phyloP scores from a whole-genome alignment of 2,329 filamentous ascomycete genomes.

The Periconia sp. region DNA sequence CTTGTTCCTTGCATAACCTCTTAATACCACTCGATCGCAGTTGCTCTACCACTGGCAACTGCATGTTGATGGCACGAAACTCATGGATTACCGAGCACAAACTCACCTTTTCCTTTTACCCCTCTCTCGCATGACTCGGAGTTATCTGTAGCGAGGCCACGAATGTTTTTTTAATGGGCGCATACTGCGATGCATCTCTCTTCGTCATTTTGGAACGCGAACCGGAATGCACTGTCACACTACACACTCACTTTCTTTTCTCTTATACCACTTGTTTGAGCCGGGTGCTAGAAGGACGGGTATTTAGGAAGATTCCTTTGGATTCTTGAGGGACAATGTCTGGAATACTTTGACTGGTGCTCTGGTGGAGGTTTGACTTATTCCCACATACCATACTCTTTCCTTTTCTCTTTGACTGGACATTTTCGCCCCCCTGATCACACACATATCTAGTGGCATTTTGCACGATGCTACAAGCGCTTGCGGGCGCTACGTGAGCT shows the following conservation, averaged over 20 bases:
- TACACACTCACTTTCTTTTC: constrained; percentile 36
- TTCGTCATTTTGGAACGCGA: constrained; percentile 33
- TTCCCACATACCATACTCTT: constrained; percentile 23
- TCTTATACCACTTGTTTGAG: constrained; percentile 11
- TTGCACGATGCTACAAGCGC: too few relatives aligned
- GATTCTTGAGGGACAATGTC: constrained; percentile 18
- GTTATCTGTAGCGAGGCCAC: constrained; percentile 45
- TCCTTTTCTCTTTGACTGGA: constrained; percentile 22
- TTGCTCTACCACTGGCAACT: constrained; percentile 15
- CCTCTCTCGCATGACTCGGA: constrained; percentile 45
- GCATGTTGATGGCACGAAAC: constrained; percentile 41
- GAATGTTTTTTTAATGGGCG: constrained; percentile 46
- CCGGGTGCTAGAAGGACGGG: constrained; percentile 31
- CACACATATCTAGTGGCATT: too few relatives aligned
- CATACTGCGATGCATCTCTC: constrained; percentile 38
- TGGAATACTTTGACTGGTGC: constrained; percentile 38
- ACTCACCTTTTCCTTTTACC: constrained; percentile 23
- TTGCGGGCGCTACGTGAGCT: too few relatives aligned
- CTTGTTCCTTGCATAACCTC: too few relatives aligned
- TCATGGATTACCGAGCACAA: constrained; percentile 39
- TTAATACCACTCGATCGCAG: constrained; percentile 16
- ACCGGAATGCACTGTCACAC: constrained; percentile 37
- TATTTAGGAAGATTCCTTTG: constrained; percentile 28
- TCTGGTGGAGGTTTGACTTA: constrained; percentile 17
- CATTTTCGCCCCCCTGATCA: constrained; percentile 17